Conservation (phyloP, 2,329 filamentous ascomycete species). For the Rhinocladiella similis region DNA sequence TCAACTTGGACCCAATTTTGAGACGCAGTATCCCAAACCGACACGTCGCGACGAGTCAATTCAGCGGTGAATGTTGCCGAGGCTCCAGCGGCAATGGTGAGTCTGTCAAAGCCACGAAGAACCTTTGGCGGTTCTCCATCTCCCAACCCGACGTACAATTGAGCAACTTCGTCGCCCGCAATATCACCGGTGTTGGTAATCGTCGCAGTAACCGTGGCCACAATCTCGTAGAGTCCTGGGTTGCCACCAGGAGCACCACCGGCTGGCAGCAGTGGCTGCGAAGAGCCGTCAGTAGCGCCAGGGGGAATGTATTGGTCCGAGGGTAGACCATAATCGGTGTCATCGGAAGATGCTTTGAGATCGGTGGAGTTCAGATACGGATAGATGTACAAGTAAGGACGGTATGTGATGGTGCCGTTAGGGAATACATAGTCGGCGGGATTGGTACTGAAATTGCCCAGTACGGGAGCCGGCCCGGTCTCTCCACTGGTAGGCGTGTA, state of each 20-base stretch:
- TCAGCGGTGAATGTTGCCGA: slow-evolving; percentile 65
- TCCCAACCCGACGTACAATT: slow-evolving; percentile 74
- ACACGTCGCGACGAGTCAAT: slow-evolving; percentile 77
- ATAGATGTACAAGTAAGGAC: slow-evolving; percentile 60
- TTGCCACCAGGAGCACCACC: slow-evolving; percentile 63
- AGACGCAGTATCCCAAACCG: slow-evolving; percentile 76
- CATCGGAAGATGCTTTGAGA: slow-evolving; percentile 51
- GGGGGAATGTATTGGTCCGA: slow-evolving; percentile 52
- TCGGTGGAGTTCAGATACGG: slow-evolving; percentile 64
- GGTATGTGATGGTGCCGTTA: slow-evolving; percentile 44
- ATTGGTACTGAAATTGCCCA: slow-evolving; percentile 51
- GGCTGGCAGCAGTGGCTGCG: slow-evolving; percentile 58
- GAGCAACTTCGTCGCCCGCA: slow-evolving; percentile 54
- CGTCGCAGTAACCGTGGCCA: slow-evolving; percentile 50
- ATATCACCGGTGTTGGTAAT: slow-evolving; percentile 54
- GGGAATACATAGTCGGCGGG: slow-evolving; percentile 58
- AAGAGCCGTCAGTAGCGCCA: slow-evolving; percentile 51
- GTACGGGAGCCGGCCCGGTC: slow-evolving; percentile 54
- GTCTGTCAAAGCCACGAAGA: slow-evolving; percentile 78
- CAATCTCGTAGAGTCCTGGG: slow-evolving; percentile 52
- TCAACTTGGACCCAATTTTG: slow-evolving; percentile 78
- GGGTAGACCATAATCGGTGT: slow-evolving; percentile 56
- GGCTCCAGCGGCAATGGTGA: slow-evolving; percentile 70
- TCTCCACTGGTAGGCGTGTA: slow-evolving; percentile 56
- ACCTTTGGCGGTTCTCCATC: slow-evolving; percentile 67